Percentiles rank a stretch among this genome's conserved stretches.
phyloP scores from a whole-genome alignment of 1,284 basidiomycete species.

The Apiotrichum mycotoxinovorans region DNA sequence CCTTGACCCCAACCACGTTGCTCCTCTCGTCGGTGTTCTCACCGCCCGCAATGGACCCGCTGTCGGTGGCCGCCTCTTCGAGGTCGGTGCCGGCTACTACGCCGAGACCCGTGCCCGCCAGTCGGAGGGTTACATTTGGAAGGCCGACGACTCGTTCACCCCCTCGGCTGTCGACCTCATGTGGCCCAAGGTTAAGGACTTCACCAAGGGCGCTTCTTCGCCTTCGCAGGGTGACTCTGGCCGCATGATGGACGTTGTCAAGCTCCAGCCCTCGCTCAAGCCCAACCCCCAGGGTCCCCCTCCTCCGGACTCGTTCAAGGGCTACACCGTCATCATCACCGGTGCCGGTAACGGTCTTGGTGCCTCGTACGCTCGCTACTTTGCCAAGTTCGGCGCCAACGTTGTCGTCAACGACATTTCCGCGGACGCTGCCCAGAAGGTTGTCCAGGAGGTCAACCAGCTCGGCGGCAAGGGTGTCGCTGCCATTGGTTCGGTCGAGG shows the following conservation, averaged over 20 bases:
- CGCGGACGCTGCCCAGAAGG: slow-evolving; percentile 73
- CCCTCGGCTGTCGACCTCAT: slow-evolving; percentile 86
- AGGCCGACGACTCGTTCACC: slow-evolving; percentile 83
- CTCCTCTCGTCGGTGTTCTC: slow-evolving; percentile 80
- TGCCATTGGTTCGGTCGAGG: slow-evolving; percentile 78
- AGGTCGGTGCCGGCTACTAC: slow-evolving; percentile 89
- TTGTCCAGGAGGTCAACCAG: slow-evolving; percentile 84
- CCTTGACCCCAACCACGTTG: slow-evolving; percentile 89
- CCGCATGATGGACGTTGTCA: slow-evolving; percentile 53
- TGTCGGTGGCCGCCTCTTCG: slow-evolving; percentile 82
- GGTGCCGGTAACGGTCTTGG: slow-evolving; percentile 92
- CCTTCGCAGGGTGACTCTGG: slow-evolving; percentile 68
- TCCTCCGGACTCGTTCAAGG: slow-evolving; percentile 73
- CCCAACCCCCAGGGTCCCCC: slow-evolving; percentile 50
- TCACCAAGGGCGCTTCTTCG: slow-evolving; percentile 63
- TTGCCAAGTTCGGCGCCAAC: slow-evolving; percentile 84
- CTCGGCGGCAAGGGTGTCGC: slow-evolving; percentile 83
- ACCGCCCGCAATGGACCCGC: slow-evolving; percentile 59
- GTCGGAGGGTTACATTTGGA: slow-evolving; percentile 79
- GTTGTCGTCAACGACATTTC: slow-evolving; percentile 96
- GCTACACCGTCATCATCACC: slow-evolving; percentile 89
- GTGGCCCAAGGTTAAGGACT: slow-evolving; percentile 81
- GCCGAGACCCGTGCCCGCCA: slow-evolving; percentile 93
- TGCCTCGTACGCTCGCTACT: slow-evolving; percentile 87
- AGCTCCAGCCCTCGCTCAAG: slow-evolving; percentile 15